phyloP scores from a whole-genome alignment of 2,329 filamentous ascomycete species.

The Cercospora zeina region DNA sequence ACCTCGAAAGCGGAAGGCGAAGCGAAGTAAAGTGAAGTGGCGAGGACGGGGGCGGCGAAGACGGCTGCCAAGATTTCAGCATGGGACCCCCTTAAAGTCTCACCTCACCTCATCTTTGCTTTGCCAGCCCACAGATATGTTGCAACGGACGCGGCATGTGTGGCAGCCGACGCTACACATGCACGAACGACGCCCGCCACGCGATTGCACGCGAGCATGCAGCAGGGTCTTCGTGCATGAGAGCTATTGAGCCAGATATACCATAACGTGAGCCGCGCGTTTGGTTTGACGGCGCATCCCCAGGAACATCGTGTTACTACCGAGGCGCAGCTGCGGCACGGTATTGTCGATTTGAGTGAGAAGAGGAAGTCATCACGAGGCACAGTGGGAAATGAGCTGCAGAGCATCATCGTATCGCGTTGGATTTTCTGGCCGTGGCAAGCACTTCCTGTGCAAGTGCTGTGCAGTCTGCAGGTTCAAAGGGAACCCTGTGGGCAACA shows the following conservation, averaged over 20 bases:
- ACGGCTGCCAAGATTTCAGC: neutral
- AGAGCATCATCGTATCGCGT: conserved; percentile 2
- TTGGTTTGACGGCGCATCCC: neutral
- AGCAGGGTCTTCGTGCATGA: neutral
- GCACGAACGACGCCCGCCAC: neutral
- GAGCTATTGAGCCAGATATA: neutral
- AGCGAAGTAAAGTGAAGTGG: neutral
- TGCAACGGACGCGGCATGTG: neutral
- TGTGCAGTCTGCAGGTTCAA: conserved; percentile 57
- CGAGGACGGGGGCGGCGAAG: neutral
- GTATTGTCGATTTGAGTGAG: neutral
- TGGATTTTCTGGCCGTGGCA: conserved; percentile 9
- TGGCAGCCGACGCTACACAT: neutral
- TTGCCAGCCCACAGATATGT: neutral
- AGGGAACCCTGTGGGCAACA: conserved; percentile 65
- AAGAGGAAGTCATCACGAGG: neutral
- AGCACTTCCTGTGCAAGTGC: conserved; percentile 10
- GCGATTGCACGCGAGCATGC: conserved; percentile 3
- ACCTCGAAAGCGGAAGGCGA: neutral
- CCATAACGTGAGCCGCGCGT: neutral
- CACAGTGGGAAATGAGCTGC: neutral
- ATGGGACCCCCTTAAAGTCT: neutral
- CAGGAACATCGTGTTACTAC: neutral
- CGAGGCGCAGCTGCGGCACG: neutral
- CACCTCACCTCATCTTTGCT: conserved; percentile 10